A percentile compares a stretch with the other conserved stretches of the same genome.
Evolutionary conservation across 2,329 filamentous ascomycete genomes (phyloP).

Genomic region (Microsporum ferrugineum): DNA sequence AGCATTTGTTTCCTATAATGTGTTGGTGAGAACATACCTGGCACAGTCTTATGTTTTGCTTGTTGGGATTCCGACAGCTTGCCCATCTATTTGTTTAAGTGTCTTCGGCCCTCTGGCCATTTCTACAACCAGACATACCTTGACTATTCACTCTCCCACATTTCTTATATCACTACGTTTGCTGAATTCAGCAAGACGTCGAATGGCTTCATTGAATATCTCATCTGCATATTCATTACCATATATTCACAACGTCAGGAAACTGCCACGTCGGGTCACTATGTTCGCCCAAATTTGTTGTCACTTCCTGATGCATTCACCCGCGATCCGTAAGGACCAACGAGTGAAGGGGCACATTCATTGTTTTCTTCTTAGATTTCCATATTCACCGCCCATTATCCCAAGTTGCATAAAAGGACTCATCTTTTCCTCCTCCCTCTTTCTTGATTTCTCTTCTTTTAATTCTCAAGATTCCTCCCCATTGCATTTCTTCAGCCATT

Average conservation of each 20-base stretch:
- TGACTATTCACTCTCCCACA: not conserved
- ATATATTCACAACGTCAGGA: not conserved
- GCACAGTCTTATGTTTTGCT: not conserved
- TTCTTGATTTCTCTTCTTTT: not conserved
- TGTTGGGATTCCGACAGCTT: not conserved
- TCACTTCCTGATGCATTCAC: constrained; percentile 2
- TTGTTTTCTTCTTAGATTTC: not conserved
- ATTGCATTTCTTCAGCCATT: not conserved
- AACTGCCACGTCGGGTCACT: not conserved
- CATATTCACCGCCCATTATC: constrained; percentile 1
- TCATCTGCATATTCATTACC: not conserved
- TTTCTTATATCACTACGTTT: not conserved
- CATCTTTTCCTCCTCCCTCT: not conserved
- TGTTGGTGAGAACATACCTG: not conserved
- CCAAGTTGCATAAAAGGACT: constrained; percentile 1
- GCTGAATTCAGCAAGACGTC: not conserved
- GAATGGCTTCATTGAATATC: not conserved
- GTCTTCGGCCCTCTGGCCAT: not conserved
- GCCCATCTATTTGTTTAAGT: not conserved
- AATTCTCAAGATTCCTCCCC: not conserved
- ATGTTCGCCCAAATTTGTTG: not conserved
- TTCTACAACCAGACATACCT: not conserved
- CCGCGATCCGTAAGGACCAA: not conserved
- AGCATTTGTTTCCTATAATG: not conserved
- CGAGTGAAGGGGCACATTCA: not conserved